These are phyloP conservation scores for Paramarasmius palmivorus DNA, from an alignment of 1,284 basidiomycete genomes.

Conservation along the genomic window DNA sequence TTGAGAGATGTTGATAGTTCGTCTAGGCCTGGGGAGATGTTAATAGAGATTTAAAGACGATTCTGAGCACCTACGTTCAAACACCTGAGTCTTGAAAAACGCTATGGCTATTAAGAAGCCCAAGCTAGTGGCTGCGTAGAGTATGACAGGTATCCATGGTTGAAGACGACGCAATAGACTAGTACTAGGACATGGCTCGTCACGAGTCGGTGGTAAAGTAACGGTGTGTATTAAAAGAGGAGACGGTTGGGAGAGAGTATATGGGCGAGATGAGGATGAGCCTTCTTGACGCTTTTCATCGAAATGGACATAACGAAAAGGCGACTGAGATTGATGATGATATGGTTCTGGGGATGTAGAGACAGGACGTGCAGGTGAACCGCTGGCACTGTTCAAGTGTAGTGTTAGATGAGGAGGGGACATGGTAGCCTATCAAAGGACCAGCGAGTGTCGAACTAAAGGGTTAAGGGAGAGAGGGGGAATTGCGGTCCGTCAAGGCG, in stretches of 20 bases:
- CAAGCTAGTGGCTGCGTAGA: conserved; percentile 68
- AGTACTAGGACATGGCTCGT: conserved; percentile 49
- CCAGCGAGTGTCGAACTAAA: conserved; percentile 17
- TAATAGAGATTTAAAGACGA: not conserved
- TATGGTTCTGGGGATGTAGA: conserved; percentile 26
- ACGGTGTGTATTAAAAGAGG: conserved; percentile 19
- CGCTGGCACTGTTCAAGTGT: no score
- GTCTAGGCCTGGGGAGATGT: conserved; percentile 56
- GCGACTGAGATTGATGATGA: conserved; percentile 27
- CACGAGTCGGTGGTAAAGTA: conserved; percentile 23
- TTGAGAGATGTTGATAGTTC: conserved; percentile 72
- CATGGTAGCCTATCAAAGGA: no score
- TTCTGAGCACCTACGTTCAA: conserved; percentile 57
- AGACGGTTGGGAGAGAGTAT: conserved; percentile 22
- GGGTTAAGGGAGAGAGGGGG: conserved; percentile 14
- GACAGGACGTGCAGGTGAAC: conserved; percentile 29
- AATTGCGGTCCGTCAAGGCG: no score
- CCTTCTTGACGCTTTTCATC: conserved; percentile 33
- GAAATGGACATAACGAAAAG: conserved; percentile 35
- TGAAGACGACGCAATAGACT: conserved; percentile 58
- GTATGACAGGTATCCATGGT: conserved; percentile 72
- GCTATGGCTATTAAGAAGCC: conserved; percentile 71
- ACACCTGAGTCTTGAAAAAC: conserved; percentile 73
- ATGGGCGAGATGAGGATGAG: conserved; percentile 13
- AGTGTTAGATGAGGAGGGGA: no score